Base-by-base conservation (phyloP, 768 basidiomycete species). In the Paxillus rubicundulus region DNA sequence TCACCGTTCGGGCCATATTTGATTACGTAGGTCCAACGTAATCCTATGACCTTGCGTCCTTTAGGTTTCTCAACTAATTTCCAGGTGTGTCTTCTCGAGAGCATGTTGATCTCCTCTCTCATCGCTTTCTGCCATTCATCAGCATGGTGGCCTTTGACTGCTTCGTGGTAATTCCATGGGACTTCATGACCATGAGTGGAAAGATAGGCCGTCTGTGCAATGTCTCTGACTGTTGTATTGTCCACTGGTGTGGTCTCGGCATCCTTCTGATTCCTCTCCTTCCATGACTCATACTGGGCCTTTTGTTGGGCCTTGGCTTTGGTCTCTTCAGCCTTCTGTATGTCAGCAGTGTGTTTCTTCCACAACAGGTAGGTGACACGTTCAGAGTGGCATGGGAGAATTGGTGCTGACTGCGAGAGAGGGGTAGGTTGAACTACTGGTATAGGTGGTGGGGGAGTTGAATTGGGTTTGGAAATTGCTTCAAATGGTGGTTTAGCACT, bases 261-360 rank as follows among this genome's bases (percentile, higher is more conserved):
- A 14, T 49, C 27, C 4, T 5, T 12, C 17, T 24, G 17, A 4
- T 32, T 41, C n/a, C n/a, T n/a, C n/a, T n/a, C n/a, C n/a, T n/a
- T n/a, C n/a, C n/a, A n/a, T n/a, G n/a, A n/a, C n/a, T 49, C 20
- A 16, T 20, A 18, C 6, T 38, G 36, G 5, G 47, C 18, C 17
- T 49, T 49, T 16, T 41, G 13, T 36, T 32, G 2, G 8, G 44
- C 18, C 14, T 47, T 41, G 2, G 21, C 24, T 36, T 47, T n/a
- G 1, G 14, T 17, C 9, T 53, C 51, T 17, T 33, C 21, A 6
- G 38, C 51, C 20, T 47, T 47, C 40, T 56, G 55, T 13, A 18
- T 40, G 30, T 43, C 33, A n/a, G 30, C 32, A 40, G 51, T 45
- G 37, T 53, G 51, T 18, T 56, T 53, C 28, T 33, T 49, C 45